phyloP scores from a whole-genome alignment of 495 filamentous ascomycete species.

The Tuber indicum region DNA sequence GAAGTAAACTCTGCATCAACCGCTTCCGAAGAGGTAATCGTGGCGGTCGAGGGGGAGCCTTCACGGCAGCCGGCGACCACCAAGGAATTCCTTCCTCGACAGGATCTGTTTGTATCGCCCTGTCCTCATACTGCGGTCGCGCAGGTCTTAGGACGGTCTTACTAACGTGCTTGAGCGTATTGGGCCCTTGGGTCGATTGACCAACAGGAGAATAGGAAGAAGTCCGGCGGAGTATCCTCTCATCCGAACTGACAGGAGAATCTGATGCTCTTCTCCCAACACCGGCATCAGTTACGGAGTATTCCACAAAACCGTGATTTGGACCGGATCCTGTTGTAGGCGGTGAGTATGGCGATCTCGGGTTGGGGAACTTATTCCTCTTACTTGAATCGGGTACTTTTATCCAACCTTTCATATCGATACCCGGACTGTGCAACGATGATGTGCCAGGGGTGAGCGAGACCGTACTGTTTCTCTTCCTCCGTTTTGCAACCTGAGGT shows the following conservation, averaged over 20 bases:
- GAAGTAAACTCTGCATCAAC: constrained; percentile 38
- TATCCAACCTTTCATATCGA: constrained; percentile 29
- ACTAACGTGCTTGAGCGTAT: constrained; percentile 14
- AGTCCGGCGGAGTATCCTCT: constrained; percentile 13
- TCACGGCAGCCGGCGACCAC: constrained; percentile 29
- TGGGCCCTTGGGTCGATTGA: constrained; percentile 5
- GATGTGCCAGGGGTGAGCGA: constrained; percentile 22
- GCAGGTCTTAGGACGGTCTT: constrained; percentile 28
- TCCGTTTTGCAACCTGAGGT: constrained; percentile 27
- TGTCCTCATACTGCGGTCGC: constrained; percentile 46
- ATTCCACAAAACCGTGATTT: constrained; percentile 12
- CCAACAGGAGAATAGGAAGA: constrained; percentile 22
- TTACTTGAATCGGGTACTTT: constrained; percentile 22
- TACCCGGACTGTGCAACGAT: constrained; percentile 8
- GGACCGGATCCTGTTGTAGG: constrained; percentile 19
- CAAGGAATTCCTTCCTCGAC: constrained; percentile 42
- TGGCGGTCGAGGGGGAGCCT: constrained; percentile 31
- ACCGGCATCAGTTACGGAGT: constrained; percentile 33
- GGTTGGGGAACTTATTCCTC: constrained; percentile 20
- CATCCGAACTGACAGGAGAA: constrained; percentile 27
- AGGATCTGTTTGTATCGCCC: constrained; percentile 47
- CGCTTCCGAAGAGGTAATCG: constrained; percentile 37
- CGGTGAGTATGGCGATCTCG: constrained; percentile 21
- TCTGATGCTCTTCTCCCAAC: constrained; percentile 29
- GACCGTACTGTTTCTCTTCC: constrained; percentile 37